A percentile compares a stretch with the other conserved stretches of the same genome.
Conservation (phyloP, 305 asterid species). For the Fraxinus baroniana region DNA sequence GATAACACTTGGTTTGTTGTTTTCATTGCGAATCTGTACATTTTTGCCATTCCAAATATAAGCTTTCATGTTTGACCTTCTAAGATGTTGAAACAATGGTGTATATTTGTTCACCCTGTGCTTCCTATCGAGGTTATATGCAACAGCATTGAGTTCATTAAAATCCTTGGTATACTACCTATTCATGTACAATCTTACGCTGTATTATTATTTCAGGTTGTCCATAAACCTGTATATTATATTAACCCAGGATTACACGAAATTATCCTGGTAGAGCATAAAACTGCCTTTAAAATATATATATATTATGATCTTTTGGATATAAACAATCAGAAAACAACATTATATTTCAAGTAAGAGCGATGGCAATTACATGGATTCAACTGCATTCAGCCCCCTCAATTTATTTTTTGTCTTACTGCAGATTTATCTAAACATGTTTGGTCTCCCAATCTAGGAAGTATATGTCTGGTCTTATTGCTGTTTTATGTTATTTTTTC, state of each 20-base stretch:
- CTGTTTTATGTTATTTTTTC: not conserved
- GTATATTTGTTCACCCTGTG: not conserved
- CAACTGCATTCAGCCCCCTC: not conserved
- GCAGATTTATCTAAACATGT: not conserved
- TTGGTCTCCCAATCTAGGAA: not conserved
- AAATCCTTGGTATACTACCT: not conserved
- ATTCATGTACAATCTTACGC: not conserved
- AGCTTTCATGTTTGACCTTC: not conserved
- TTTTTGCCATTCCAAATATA: not conserved
- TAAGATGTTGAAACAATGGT: not conserved
- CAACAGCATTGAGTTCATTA: not conserved
- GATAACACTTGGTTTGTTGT: not conserved
- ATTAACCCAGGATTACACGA: not conserved
- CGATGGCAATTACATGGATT: not conserved
- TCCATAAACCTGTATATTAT: not conserved
- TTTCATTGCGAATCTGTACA: not conserved
- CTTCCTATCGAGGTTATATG: not conserved
- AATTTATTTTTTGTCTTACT: not conserved
- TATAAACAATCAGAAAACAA: not conserved
- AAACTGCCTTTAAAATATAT: not conserved
- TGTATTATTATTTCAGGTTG: not conserved
- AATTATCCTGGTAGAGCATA: not conserved
- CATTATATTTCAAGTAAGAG: not conserved
- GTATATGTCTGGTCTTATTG: constrained; percentile 9
- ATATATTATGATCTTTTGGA: not conserved